These are phyloP conservation scores for Diaporthe humulicola DNA, from an alignment of 2,329 filamentous ascomycete genomes.

Conservation along the genomic window DNA sequence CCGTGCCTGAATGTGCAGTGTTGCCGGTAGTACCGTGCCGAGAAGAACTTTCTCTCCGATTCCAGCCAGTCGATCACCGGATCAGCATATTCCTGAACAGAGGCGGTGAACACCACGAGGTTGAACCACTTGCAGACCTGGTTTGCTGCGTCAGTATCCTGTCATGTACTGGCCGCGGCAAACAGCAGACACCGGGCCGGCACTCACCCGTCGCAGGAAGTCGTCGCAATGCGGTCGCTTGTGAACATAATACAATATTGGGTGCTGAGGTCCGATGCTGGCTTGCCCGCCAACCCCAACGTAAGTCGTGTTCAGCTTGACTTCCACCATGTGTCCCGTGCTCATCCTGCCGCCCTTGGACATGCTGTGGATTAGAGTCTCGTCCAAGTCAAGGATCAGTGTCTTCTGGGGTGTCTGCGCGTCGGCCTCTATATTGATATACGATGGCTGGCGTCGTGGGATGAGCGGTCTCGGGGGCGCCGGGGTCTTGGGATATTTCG, in stretches of 20 bases:
- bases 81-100: constrained; percentile 98
- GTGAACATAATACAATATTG: constrained; percentile 98
- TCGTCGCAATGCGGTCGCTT: constrained; percentile 98
- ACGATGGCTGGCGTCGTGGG: constrained; percentile 89
- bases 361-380: constrained; percentile 98
- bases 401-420: constrained; percentile 83
- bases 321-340: constrained; percentile 98
- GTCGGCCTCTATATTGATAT: constrained; percentile 72
- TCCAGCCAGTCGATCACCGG: constrained; percentile 99
- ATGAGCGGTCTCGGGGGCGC: constrained; percentile 91
- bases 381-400: constrained; percentile 93
- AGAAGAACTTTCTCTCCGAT: constrained; percentile 96
- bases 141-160: constrained; percentile 8
- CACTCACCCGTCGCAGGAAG: constrained; percentile 83
- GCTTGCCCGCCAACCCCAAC: constrained; percentile 76
- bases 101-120: constrained; percentile 94
- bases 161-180: not conserved
- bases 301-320: constrained; percentile 82
- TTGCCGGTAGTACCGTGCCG: constrained; percentile 92
- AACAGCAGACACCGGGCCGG: not conserved
- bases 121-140: constrained; percentile 98
- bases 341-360: constrained; percentile 96
- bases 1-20: constrained; percentile 97
- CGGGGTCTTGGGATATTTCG: constrained; percentile 90
- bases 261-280: constrained; percentile 86